These are phyloP conservation scores for Russula virescens DNA, from an alignment of 768 basidiomycete genomes.

Conservation along the genomic window DNA sequence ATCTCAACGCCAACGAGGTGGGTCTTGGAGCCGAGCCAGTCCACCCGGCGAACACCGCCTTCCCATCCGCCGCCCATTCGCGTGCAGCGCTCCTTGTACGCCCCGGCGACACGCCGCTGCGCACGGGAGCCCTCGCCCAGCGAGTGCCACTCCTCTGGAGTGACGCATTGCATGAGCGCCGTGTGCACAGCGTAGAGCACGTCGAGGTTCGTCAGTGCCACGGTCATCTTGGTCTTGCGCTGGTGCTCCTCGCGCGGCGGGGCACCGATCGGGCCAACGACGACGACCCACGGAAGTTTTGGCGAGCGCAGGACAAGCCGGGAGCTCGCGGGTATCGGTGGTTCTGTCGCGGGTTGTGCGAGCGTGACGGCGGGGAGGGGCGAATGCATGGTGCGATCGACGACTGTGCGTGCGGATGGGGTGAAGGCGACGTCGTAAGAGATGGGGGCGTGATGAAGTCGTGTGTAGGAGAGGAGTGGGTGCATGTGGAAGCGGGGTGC, in stretches of 20 bases:
- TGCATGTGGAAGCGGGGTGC: slow-evolving; percentile 50
- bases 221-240: slow-evolving; percentile 15
- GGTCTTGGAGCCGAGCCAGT: slow-evolving; percentile 61
- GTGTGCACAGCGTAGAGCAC: slow-evolving; percentile 55
- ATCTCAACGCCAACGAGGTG: slow-evolving; percentile 56
- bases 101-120: slow-evolving; percentile 53
- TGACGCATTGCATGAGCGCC: slow-evolving; percentile 50
- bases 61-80: slow-evolving; percentile 63
- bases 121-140: slow-evolving; percentile 50
- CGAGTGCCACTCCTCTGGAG: slow-evolving; percentile 58
- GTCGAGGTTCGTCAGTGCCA: slow-evolving; percentile 53
- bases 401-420: slow-evolving; percentile 51
- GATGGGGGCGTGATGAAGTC: slow-evolving; percentile 54
- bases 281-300: slow-evolving; percentile 57
- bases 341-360: slow-evolving; percentile 59
- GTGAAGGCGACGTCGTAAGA: slow-evolving; percentile 53
- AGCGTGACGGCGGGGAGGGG: slow-evolving; percentile 53
- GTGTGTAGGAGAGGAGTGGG: slow-evolving; percentile 53
- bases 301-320: slow-evolving; percentile 49
- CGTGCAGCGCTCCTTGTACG: slow-evolving; percentile 58
- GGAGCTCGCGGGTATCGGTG: slow-evolving; percentile 41
- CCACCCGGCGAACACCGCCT: slow-evolving; percentile 58
- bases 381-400: slow-evolving; percentile 48
- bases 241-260: slow-evolving; percentile 18
- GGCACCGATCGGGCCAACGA: slow-evolving; percentile 38